phyloP scores from a whole-genome alignment of 257 asterid genomes.

The Nicotiana paniculata region DNA sequence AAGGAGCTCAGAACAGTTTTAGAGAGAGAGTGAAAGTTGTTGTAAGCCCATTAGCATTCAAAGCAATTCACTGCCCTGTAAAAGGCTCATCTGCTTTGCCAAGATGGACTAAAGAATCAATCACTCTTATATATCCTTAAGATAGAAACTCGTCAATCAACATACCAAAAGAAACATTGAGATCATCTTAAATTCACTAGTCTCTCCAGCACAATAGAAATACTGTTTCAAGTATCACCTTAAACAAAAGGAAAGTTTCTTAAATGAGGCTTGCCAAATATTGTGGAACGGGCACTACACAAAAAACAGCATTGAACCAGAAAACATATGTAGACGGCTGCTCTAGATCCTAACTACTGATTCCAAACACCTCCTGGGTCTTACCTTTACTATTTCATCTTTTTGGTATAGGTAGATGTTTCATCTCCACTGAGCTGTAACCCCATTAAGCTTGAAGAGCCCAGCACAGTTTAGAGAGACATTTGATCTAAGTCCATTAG shows the following conservation, averaged over 20 bases:
- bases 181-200: not conserved
- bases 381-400: not conserved
- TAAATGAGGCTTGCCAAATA: no score
- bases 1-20: slow-evolving; percentile 32
- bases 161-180: no score
- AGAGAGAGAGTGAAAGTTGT: slow-evolving; percentile 25
- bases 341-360: not conserved
- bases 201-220: not conserved
- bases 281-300: no score
- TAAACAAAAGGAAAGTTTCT: not conserved
- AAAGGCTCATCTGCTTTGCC: slow-evolving; percentile 29
- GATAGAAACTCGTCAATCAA: no score
- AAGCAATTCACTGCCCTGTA: slow-evolving; percentile 32
- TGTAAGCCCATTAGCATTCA: slow-evolving; percentile 54
- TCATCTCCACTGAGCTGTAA: slow-evolving; percentile 48
- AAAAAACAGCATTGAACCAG: no score
- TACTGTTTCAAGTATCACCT: not conserved
- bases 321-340: not conserved
- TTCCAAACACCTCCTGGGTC: not conserved
- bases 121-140: not conserved
- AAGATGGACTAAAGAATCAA: slow-evolving; percentile 34
- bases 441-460: slow-evolving; percentile 29
- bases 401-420: slow-evolving; percentile 6
- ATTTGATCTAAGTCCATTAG: slow-evolving; percentile 42
- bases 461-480: slow-evolving; percentile 39